phyloP scores from a whole-genome alignment of 352 stramenopile genomes.

The Phytophthora kernoviae region DNA sequence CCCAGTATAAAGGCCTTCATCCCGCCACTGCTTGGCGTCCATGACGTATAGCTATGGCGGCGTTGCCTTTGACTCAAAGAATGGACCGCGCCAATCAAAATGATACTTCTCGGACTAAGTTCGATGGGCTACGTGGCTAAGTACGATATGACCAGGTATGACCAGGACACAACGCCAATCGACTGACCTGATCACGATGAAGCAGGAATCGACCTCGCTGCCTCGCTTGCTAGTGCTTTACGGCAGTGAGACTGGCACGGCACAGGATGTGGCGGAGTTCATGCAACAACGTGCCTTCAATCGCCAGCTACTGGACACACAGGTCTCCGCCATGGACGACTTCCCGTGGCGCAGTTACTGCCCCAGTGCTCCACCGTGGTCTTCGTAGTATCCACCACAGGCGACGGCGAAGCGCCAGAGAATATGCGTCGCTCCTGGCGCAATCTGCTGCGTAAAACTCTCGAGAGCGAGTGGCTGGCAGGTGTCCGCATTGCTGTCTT shows the following conservation, averaged over 20 bases:
- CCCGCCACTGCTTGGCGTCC: too few relatives aligned
- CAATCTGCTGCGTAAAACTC: conserved; percentile 84
- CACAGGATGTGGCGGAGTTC: conserved; percentile 86
- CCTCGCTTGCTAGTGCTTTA: conserved; percentile 87
- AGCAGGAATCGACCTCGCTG: too few relatives aligned
- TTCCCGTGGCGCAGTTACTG: conserved; percentile 62
- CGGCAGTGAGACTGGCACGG: conserved; percentile 89
- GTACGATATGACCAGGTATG: too few relatives aligned
- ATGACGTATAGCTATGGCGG: too few relatives aligned
- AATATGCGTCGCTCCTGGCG: conserved; percentile 91
- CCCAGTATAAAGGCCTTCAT: too few relatives aligned
- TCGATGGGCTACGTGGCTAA: too few relatives aligned
- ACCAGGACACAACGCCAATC: too few relatives aligned
- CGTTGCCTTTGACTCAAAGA: too few relatives aligned
- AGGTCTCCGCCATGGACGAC: conserved; percentile 67
- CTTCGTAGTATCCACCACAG: conserved; percentile 92
- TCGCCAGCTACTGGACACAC: conserved; percentile 58
- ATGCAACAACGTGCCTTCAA: conserved; percentile 71
- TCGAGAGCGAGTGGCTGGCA: conserved; percentile 68
- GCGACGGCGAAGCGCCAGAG: conserved; percentile 91
- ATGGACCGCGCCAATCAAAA: too few relatives aligned
- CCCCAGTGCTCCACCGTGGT: conserved; percentile 70
- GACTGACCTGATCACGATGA: too few relatives aligned
- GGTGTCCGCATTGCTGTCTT: conserved; percentile 88
- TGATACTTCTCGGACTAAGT: too few relatives aligned